A percentile compares a stretch with the other conserved stretches of the same genome.
Conservation (phyloP, 805 yeast species). For the Candida ulmi region DNA sequence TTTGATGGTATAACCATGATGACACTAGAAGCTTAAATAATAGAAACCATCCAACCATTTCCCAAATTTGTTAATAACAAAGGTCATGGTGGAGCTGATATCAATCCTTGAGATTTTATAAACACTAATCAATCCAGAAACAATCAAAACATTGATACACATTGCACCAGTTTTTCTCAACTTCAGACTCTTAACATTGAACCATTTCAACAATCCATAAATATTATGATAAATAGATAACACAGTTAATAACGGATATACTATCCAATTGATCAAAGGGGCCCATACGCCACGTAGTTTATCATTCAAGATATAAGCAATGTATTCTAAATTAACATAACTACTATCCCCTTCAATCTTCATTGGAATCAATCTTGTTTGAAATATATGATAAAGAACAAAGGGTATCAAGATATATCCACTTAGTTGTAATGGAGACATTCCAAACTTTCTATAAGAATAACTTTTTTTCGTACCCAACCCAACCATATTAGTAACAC, state of each 20-base stretch:
- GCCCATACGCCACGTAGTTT: constrained; percentile 23
- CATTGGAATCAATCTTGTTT: constrained; percentile 46
- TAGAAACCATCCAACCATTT: constrained; percentile 13
- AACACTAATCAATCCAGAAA: constrained; percentile 34
- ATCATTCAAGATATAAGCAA: constrained; percentile 33
- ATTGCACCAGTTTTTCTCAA: constrained; percentile 42
- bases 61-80: constrained; percentile 14
- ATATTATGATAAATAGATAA: constrained; percentile 46
- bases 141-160: constrained; percentile 30
- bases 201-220: constrained; percentile 46
- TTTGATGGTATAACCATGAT: too few relatives aligned
- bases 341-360: constrained; percentile 61
- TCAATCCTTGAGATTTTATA: constrained; percentile 9
- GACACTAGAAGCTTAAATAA: not conserved
- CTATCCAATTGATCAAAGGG: constrained; percentile 24
- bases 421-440: constrained; percentile 52
- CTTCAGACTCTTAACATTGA: constrained; percentile 31
- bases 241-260: constrained; percentile 30
- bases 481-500: constrained; percentile 45
- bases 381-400: constrained; percentile 39
- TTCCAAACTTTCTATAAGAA: constrained; percentile 37
- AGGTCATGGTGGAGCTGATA: constrained; percentile 6
- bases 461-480: constrained; percentile 45
- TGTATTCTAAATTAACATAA: constrained; percentile 44
- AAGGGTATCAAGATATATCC: constrained; percentile 51